Evolutionary conservation across 2,329 filamentous ascomycete species (phyloP).

Genomic region (Fusarium liriodendri): DNA sequence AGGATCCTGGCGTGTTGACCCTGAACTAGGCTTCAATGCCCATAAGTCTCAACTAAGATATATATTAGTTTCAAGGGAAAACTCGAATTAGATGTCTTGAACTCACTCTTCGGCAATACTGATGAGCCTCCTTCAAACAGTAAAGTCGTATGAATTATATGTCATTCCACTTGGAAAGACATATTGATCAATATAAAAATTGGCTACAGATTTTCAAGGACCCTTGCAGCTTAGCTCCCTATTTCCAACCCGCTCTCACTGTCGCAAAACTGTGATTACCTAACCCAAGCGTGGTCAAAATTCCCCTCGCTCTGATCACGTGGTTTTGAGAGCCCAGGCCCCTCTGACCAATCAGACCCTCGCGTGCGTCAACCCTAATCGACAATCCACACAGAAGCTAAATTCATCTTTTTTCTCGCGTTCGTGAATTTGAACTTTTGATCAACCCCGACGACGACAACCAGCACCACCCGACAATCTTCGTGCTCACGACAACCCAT

Average conservation of each 20-base stretch:
- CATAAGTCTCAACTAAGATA: constrained; percentile 19
- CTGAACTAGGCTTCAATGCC: background rate
- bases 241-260: background rate
- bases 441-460: constrained; percentile 41
- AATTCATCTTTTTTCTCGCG: constrained; percentile 33
- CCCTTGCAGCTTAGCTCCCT: background rate
- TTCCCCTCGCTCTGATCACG: constrained; percentile 12
- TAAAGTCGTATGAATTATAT: background rate
- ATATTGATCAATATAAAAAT: background rate
- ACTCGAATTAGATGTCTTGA: background rate
- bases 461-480: constrained; percentile 40
- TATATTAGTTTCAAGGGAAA: constrained; percentile 23
- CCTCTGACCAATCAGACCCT: constrained; percentile 15
- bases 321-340: background rate
- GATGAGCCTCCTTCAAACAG: background rate
- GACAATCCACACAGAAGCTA: constrained; percentile 32
- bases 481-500: constrained; percentile 40
- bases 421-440: constrained; percentile 27
- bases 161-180: background rate
- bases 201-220: background rate
- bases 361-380: constrained; percentile 39
- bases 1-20: background rate
- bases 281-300: background rate
- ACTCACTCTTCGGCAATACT: constrained; percentile 8
- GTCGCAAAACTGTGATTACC: background rate